Evolutionary conservation across 352 stramenopile species (phyloP).

Genomic region (Thalassiosira mediterranea): DNA sequence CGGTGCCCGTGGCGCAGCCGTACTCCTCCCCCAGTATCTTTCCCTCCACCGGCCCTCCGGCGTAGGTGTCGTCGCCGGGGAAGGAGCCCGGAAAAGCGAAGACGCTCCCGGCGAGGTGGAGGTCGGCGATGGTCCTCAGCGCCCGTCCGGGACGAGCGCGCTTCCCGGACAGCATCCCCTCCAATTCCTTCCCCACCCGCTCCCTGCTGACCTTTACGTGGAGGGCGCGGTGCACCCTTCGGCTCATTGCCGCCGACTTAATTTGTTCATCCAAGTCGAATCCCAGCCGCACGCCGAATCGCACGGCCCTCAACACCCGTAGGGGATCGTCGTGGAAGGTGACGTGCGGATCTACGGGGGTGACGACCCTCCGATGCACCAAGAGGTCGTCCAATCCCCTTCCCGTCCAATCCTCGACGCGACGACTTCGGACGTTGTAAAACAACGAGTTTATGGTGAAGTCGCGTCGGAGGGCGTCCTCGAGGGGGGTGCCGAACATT

Average conservation of each 20-base stretch:
- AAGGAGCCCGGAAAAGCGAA: conserved; percentile 61
- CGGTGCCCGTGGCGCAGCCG: conserved; percentile 27
- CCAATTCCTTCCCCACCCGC: conserved; percentile 81
- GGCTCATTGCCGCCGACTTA: conserved; percentile 73
- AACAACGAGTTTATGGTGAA: conserved; percentile 99
- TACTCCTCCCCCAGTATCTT: conserved; percentile 51
- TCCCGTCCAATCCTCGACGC: conserved; percentile 97
- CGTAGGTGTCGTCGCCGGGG: conserved; percentile 31
- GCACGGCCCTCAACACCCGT: conserved; percentile 93
- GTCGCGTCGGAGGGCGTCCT: conserved; percentile 91
- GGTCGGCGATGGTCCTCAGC: conserved; percentile 63
- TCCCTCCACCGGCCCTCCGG: conserved; percentile 42
- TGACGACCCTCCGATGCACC: conserved; percentile 82
- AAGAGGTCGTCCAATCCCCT: conserved; percentile 93
- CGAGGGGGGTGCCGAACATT: conserved; percentile 88
- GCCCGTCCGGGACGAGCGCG: conserved; percentile 55
- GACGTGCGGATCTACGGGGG: conserved; percentile 90
- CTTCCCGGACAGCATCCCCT: conserved; percentile 79
- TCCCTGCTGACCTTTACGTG: conserved; percentile 84
- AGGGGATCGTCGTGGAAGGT: conserved; percentile 98
- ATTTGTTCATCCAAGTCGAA: conserved; percentile 90
- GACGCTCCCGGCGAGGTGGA: conserved; percentile 66
- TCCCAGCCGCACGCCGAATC: conserved; percentile 94
- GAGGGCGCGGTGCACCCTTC: conserved; percentile 69
- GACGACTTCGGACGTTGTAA: conserved; percentile 95